Base-by-base conservation (phyloP, 192 early-diverging fungal species). In the Linnemannia hyalina region DNA sequence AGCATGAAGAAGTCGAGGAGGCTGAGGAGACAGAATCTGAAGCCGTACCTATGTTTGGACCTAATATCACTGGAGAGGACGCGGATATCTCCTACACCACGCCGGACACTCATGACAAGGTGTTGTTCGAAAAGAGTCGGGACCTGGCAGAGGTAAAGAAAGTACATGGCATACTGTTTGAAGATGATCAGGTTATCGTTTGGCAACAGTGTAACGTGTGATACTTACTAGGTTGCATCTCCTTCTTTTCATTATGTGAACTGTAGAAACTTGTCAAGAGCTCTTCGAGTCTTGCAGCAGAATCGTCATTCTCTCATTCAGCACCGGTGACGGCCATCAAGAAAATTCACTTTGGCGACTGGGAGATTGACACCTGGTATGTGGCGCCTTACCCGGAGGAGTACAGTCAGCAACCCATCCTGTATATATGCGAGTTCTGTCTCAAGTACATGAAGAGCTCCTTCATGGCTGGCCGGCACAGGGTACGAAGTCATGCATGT, bases 361-460 rank as follows among this genome's bases (percentile, higher is more conserved):
- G 91, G 86, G 89, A 94, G 71, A 97, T 99, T 68, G 92, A 97
- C 83, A 97, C 96, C 4, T 99, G 98, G 98, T 99, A 98, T 81
- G 88, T 94, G 9, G 95, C 98, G 35, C 98, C 98, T 13, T 99
- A 98, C 82, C 98, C 98, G 13, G 97, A 98, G 83, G 98, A 99
- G 86, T 99, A 99, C 91, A 98, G 95, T 85, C 90, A 90, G 13
- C 92, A 94, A 55, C 89, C 92, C 42, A 89, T 90, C 9, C 82
- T 99, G 57, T 98, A 96, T 82, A 92, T 99, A 68, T 99, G 98
- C 91, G 98, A 99, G 89, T 98, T 93, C 81, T 99, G 98, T 82
- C 90, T 99, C 82, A 99, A 98, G 88, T 99, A 99, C 87, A 98
- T 99, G 95, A 98, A 98, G 82, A 97, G 95, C 82, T 89, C 91